phyloP scores from a whole-genome alignment of 345 rosid species.

The Citrus australasica region DNA sequence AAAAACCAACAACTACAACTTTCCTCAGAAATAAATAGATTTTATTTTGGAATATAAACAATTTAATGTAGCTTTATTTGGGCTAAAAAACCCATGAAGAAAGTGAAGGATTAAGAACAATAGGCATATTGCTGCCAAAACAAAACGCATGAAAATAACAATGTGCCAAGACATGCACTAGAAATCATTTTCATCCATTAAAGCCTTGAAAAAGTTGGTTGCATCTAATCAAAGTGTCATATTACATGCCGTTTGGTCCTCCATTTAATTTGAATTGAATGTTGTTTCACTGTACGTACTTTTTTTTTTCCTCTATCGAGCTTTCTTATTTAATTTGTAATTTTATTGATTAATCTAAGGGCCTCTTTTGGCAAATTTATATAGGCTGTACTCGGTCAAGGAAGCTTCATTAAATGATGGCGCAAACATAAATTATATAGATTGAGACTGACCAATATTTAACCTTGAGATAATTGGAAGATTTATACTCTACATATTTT shows the following conservation, averaged over 20 bases:
- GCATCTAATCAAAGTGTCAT: constrained; percentile 19
- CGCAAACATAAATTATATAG: no score
- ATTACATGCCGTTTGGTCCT: constrained; percentile 3
- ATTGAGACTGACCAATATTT: no score
- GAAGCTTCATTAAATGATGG: no score
- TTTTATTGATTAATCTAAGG: not conserved
- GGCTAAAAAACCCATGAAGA: not conserved
- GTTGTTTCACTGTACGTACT: not conserved
- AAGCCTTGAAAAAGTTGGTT: constrained; percentile 18
- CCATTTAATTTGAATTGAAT: not conserved
- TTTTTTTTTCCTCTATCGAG: not conserved
- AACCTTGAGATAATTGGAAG: no score
- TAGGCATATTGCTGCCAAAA: not conserved
- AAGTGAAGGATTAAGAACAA: not conserved
- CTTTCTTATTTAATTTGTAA: not conserved
- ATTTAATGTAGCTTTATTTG: not conserved
- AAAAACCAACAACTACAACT: not conserved
- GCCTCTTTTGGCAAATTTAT: not conserved
- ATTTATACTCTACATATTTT: no score
- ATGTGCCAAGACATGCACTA: not conserved
- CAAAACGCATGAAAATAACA: not conserved
- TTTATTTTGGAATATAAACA: not conserved
- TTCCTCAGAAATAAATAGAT: not conserved
- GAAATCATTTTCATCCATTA: constrained; percentile 21
- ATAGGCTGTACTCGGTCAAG: no score